Conservation (phyloP, 1,284 basidiomycete species). For the Sutorius eximius region DNA sequence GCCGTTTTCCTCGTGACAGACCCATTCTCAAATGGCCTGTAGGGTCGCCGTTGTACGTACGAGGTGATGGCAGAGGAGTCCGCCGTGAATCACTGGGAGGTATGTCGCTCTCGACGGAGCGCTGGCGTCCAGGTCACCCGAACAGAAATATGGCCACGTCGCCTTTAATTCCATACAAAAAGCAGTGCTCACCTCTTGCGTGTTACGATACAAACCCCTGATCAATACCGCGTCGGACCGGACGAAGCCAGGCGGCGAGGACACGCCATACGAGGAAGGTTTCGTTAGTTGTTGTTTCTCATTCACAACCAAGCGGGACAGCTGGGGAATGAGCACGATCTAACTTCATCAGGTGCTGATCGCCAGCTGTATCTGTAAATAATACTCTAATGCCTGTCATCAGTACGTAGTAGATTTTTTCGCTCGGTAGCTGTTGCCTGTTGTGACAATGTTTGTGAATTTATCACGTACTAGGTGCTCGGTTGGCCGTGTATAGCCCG, state of each 20-base stretch:
- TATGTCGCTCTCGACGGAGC: constrained; percentile 33
- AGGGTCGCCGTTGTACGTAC: constrained; percentile 94
- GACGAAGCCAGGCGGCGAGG: constrained; percentile 23
- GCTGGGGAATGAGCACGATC: constrained; percentile 91
- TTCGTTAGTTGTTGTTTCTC: constrained; percentile 93
- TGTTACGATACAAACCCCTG: constrained; percentile 76
- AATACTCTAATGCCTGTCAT: neutral
- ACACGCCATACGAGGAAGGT: constrained; percentile 52
- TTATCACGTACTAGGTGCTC: neutral
- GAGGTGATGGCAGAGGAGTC: constrained; percentile 96
- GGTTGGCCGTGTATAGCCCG: too few relatives aligned
- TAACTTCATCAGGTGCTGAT: constrained; percentile 70
- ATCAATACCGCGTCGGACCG: constrained; percentile 35
- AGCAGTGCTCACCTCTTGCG: constrained; percentile 92
- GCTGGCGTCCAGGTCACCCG: neutral
- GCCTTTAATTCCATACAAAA: constrained; percentile 89
- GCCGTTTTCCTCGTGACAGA: constrained; percentile 12
- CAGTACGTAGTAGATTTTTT: constrained; percentile 11
- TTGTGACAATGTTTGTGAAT: constrained; percentile 16
- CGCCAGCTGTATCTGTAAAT: neutral
- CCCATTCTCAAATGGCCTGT: neutral
- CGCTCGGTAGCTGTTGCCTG: too few relatives aligned
- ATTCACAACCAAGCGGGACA: constrained; percentile 91
- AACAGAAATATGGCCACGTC: constrained; percentile 89
- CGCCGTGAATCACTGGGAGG: constrained; percentile 98